Conservation (phyloP, 1,139 yeast species). For the Scheffersomyces insectosa region DNA sequence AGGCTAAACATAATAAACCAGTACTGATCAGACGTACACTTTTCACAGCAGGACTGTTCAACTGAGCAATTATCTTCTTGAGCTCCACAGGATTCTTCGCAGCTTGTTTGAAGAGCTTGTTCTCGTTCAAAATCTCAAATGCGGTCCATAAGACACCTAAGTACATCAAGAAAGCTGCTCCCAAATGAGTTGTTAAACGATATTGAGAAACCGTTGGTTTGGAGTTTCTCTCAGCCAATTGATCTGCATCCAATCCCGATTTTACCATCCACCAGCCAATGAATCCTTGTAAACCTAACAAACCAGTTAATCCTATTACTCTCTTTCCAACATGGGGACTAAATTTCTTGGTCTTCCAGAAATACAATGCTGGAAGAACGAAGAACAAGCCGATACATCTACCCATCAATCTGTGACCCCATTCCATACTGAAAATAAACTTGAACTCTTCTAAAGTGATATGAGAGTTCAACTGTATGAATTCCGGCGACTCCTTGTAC, state of each 20-base stretch:
- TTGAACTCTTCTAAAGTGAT: conserved; percentile 92
- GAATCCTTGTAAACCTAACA: conserved; percentile 90
- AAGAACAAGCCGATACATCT: conserved; percentile 84
- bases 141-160: conserved; percentile 92
- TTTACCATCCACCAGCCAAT: conserved; percentile 99
- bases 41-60: conserved; percentile 52
- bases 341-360: conserved; percentile 66
- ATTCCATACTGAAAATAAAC: conserved; percentile 94
- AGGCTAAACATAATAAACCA: conserved; percentile 67
- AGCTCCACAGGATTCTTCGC: conserved; percentile 59
- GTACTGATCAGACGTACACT: conserved; percentile 56
- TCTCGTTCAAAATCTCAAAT: conserved; percentile 75
- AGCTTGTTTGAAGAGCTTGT: conserved; percentile 48
- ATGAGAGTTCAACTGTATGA: conserved; percentile 82
- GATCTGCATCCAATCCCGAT: conserved; percentile 86
- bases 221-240: conserved; percentile 75
- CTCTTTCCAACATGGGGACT: conserved; percentile 68
- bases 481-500: conserved; percentile 88
- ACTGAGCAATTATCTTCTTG: conserved; percentile 51
- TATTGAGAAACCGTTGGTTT: conserved; percentile 97
- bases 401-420: conserved; percentile 94
- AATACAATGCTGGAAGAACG: conserved; percentile 82
- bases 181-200: conserved; percentile 89
- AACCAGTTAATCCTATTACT: conserved; percentile 67
- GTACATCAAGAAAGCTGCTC: conserved; percentile 88